Base-by-base conservation (phyloP, 306 rosid species). In the Dalbergia oliveri region DNA sequence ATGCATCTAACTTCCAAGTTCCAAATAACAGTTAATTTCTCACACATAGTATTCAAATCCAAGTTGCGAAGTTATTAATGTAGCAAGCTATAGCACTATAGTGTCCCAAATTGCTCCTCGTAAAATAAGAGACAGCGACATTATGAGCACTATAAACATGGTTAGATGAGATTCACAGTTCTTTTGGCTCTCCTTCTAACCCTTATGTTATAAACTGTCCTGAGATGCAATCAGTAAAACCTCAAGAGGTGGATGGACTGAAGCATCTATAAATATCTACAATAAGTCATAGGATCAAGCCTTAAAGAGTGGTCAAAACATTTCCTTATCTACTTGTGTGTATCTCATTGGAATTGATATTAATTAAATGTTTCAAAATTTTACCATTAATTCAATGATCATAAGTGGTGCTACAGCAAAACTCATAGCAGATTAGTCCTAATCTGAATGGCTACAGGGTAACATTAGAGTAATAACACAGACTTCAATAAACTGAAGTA, bases 281-380 rank as follows among this genome's bases (percentile, higher is more conserved):
- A 11, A 5, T n/a, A 50, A 43, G 18, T 21, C n/a, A 43, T 0
- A 59, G 59, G 60, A 73, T 31, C 66, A 58, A 35, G 41, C 41
- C 58, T 26, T 26, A 44, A 6, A 43, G 47, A 47, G 62, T 26
- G 70, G n/a, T 39, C 61, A 61, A 61, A 74, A 69, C 61, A 61
- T 61, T 45, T 73, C 67, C 18, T 44, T 61, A 31, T 61, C 21
- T 39, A 44, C n/a, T 59, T 75, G 9, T 44, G 79, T 26, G 70
- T 61, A 23, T 60, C 18, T 10, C 11, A 23, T 45, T 60, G 45
- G 11, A 49, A 44, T 44, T 44, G 50, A 44, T 43, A 73, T 57
- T 19, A 41, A 58, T 41, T 41, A 19, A 41, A 61, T n/a, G 35
- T 10, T 19, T 45, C 33, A 47, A 49, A 63, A 11, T 16, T 31